Evolutionary conservation across 768 basidiomycete genomes (phyloP), one percentile per base, ranked within the genome.

Genomic region (Pisolithus marmoratus): DNA sequence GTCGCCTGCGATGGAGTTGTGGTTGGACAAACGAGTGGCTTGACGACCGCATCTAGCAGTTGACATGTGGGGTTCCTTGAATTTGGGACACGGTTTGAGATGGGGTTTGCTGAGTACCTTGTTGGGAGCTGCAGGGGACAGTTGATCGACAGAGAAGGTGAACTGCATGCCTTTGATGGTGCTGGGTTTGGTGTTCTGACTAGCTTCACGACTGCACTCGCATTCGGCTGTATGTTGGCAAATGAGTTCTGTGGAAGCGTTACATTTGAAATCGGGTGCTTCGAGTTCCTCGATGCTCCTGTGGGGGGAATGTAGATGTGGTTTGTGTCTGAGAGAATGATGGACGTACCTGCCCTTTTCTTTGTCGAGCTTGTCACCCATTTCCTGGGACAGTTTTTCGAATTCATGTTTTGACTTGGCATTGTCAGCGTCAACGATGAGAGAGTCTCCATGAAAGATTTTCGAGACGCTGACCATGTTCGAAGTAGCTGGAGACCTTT

Each of bases 281-380:
- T 84, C 82, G 15, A 92, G 83, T 66, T 90, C 87, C 64, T 87
- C 84, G 65, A 92, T 92, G 67, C 81, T 85, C 72, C 90, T 92
- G 46, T 5, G 38, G 12, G 3, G 8, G 0, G 59, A 31, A 63
- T 60, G 56, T 56, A 29, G 49, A 2, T 50, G 63, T 55, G 66
- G 17, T 46, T 49, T 31, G 37, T 45, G n/a, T 38, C 15, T 17
- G 23, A 26, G 8, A 20, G 5, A 29, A 5, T 23, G 15, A 9
- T 26, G 15, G 37, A 80, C 88, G 57, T 46, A 90, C 90, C 87
- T 72, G 64, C 90, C 90, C 72, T 91, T 92, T 73, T 93, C 90
- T 73, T 89, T 90, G 78, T 93, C 90, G 61, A 93, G 76, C 70
- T 89, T 91, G 74, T 93, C 90, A 56, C 90, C 81, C 91, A 93